phyloP scores from a whole-genome alignment of 176 grass and related monocot species.

The Phragmites australis region DNA sequence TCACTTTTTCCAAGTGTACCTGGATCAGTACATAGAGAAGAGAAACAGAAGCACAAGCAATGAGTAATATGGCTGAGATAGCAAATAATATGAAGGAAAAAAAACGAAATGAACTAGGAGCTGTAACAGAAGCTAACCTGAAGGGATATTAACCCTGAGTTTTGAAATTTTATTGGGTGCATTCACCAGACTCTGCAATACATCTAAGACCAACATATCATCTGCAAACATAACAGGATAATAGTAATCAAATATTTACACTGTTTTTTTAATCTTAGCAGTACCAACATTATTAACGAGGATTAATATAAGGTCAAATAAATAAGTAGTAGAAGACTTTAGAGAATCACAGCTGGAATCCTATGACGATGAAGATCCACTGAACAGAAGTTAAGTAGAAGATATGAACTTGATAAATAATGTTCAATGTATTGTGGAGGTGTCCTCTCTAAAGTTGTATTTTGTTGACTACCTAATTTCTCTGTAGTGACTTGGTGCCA shows the following conservation, averaged over 20 bases:
- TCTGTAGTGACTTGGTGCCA: background rate
- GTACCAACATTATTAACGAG: background rate
- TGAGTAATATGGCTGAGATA: conserved; percentile 8
- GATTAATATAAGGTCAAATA: conserved; percentile 8
- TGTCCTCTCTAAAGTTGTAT: background rate
- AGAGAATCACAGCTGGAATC: background rate
- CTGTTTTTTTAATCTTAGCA: background rate
- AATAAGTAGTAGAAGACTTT: conserved; percentile 8
- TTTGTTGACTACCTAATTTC: background rate
- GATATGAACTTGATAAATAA: conserved; percentile 19
- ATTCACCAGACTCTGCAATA: conserved; percentile 42
- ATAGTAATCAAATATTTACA: background rate
- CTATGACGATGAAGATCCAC: conserved; percentile 9
- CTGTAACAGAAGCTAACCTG: conserved; percentile 35
- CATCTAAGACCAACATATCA: conserved; percentile 50
- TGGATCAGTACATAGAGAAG: conserved; percentile 17
- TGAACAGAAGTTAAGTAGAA: conserved; percentile 21
- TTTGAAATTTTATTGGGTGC: conserved; percentile 17
- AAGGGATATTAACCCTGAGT: conserved; percentile 33
- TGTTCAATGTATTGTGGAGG: background rate
- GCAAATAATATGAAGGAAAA: conserved; percentile 21
- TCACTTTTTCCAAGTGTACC: conserved; percentile 20
- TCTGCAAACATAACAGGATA: conserved; percentile 41
- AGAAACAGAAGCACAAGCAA: conserved; percentile 15
- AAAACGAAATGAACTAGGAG: background rate